Evolutionary conservation across 805 yeast species (phyloP).

Genomic region (Helenozyma rhizophorensis): DNA sequence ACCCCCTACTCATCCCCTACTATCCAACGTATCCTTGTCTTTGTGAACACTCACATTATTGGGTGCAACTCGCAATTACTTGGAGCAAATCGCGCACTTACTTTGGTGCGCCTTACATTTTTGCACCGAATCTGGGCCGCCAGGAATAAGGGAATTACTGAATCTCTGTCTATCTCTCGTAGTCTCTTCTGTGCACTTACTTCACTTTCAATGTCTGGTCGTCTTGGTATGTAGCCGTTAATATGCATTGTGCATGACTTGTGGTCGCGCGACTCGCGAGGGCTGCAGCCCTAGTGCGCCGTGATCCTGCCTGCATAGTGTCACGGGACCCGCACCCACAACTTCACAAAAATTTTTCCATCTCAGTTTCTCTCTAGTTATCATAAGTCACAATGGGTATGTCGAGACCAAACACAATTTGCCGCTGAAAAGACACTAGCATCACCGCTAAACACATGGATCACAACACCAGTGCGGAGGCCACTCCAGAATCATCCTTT

Average conservation of each 20-base stretch:
- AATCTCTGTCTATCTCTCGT: background rate
- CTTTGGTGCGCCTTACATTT: background rate
- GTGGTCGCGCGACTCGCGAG: background rate
- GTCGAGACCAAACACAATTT: no score
- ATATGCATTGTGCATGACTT: background rate
- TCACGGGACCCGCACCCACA: conserved; percentile 3
- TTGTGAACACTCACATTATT: no score
- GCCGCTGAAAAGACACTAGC: no score
- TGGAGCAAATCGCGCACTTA: no score
- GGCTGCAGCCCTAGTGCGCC: conserved; percentile 9
- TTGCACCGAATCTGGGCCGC: background rate
- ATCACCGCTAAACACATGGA: no score
- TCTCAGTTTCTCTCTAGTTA: conserved; percentile 7
- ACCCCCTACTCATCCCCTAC: no score
- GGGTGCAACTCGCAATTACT: no score
- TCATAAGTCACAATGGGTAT: conserved; percentile 20
- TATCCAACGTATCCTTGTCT: no score
- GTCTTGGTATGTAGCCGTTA: background rate
- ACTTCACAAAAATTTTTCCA: conserved; percentile 16
- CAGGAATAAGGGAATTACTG: background rate
- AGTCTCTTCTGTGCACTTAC: background rate
- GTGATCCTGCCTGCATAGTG: background rate
- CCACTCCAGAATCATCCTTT: no score
- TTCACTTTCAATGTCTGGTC: conserved; percentile 1
- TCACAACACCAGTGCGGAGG: background rate